Percentiles rank a stretch among this genome's conserved stretches.
Conservation (phyloP, 768 basidiomycete species). For the Leccinum olivaceopallidum region DNA sequence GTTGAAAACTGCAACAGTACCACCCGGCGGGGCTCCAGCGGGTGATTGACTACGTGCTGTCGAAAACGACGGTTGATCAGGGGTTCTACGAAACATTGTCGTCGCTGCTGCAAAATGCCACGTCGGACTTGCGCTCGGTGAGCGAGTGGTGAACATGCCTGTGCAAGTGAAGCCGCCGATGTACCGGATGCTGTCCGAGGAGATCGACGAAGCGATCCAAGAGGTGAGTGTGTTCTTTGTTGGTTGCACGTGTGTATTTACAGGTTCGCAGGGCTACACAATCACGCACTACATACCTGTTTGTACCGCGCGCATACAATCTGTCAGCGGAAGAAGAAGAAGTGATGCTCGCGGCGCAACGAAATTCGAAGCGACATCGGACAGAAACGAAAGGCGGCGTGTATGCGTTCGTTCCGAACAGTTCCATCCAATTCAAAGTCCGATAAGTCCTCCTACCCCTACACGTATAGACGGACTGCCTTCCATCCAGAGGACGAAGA, state of each 20-base stretch:
- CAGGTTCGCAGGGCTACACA: conserved; percentile 47
- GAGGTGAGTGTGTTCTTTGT: neutral
- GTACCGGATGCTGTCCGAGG: too few species aligned
- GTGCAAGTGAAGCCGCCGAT: too few species aligned
- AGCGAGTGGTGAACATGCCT: conserved; percentile 90
- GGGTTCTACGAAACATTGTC: too few species aligned
- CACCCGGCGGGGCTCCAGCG: conserved; percentile 57
- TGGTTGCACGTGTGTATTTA: neutral
- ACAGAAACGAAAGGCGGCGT: conserved; percentile 44
- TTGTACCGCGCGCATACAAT: conserved; percentile 80
- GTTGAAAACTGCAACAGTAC: conserved; percentile 45
- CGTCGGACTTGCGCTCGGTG: conserved; percentile 86
- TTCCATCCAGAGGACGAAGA: conserved; percentile 87
- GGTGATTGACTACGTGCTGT: too few species aligned
- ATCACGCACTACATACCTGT: conserved; percentile 66
- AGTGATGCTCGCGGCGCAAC: conserved; percentile 43
- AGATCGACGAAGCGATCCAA: too few species aligned
- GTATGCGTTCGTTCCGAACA: too few species aligned
- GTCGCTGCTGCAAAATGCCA: conserved; percentile 24
- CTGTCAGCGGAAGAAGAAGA: conserved; percentile 69
- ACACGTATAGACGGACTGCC: too few species aligned
- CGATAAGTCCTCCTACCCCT: too few species aligned
- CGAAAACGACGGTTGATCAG: too few species aligned
- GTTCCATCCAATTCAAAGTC: too few species aligned
- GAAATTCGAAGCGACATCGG: conserved; percentile 41